Base-by-base conservation (phyloP, 2,329 filamentous ascomycete species). In the Fusarium azukiicola region DNA sequence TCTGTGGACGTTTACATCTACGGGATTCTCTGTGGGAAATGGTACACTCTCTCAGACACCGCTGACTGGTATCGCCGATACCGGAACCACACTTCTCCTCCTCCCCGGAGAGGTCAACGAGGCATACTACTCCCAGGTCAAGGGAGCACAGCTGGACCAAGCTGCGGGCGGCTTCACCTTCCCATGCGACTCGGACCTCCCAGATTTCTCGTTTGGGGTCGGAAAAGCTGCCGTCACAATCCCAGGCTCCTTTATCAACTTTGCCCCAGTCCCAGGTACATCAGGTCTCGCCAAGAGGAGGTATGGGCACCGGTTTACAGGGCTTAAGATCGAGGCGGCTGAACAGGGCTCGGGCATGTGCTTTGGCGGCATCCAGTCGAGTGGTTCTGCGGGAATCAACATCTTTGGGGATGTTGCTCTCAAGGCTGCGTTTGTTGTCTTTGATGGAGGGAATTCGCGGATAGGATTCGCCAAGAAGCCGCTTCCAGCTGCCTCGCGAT, bases 311-410 rank as follows among this genome's bases (percentile, higher is more conserved):
- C 38, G 54, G 6, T 38, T 58, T 58, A 36, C 38, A 40, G 54
- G 54, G n/a, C 54, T 58, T 21, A 58, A 40, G 36, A 13, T 5
- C 16, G 13, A 58, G 21, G 54, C 54, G 40, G 54, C 13, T 17
- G 54, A 8, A 17, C 54, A 58, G 54, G 36, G 21, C 14, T 27
- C 71, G 2, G 58, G 67, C 14, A 66, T 21, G 19, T 96, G 95
- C 88, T 96, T 94, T 78, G 95, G 94, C 71, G 94, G 94, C 79
- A 87, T 96, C n/a, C 95, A 96, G 87, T 89, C 91, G 42, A 94
- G 92, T 66, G 71, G 72, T 13, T 75, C 75, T 16, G 69, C 81
- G 11, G 73, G 67, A 11, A 88, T 90, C 40, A 93, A 94, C 85
- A 95, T 96, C 82, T 93, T 92, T 83, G 92, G 92, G 32, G 92